phyloP scores from a whole-genome alignment of 257 asterid species.

The Linderniella brevidens region DNA sequence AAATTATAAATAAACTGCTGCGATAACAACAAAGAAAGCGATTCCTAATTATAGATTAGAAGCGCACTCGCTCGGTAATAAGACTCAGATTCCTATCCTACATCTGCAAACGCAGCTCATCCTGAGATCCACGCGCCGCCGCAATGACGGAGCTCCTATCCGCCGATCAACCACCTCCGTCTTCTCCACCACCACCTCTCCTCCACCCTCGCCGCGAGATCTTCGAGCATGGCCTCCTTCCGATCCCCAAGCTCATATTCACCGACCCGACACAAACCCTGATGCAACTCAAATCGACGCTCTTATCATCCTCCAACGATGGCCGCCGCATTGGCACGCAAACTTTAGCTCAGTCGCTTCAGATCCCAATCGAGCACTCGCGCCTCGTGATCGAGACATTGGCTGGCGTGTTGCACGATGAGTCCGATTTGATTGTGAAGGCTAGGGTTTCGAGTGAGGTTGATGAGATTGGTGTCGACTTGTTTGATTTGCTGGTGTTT shows the following conservation, averaged over 20 bases:
- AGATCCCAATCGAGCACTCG: slow-evolving; percentile 52
- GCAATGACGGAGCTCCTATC: slow-evolving; percentile 28
- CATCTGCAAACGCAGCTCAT: too few species aligned
- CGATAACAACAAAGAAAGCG: too few species aligned
- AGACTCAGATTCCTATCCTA: too few species aligned
- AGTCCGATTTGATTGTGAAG: slow-evolving; percentile 43
- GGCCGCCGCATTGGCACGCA: slow-evolving; percentile 22
- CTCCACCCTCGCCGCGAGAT: slow-evolving; percentile 86
- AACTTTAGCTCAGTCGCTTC: slow-evolving; percentile 31
- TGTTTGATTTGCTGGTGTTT: slow-evolving; percentile 69
- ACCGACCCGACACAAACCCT: slow-evolving; percentile 58
- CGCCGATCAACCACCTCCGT: slow-evolving; percentile 14
- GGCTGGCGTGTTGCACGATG: slow-evolving; percentile 42
- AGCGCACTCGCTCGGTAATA: too few species aligned
- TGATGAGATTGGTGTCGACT: slow-evolving; percentile 50
- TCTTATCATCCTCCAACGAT: slow-evolving; percentile 29
- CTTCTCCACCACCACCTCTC: slow-evolving; percentile 15
- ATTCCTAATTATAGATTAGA: too few species aligned
- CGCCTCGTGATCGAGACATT: slow-evolving; percentile 70
- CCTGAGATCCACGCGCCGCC: slow-evolving; percentile 36
- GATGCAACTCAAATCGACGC: slow-evolving; percentile 41
- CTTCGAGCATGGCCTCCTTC: slow-evolving; percentile 82
- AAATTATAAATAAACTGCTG: too few species aligned
- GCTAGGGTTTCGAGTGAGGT: slow-evolving; percentile 32
- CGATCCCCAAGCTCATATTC: slow-evolving; percentile 74